A percentile compares a stretch with the other conserved stretches of the same genome.
These are phyloP conservation scores for Salix suchowensis DNA, from an alignment of 345 rosid genomes.

Conservation along the genomic window DNA sequence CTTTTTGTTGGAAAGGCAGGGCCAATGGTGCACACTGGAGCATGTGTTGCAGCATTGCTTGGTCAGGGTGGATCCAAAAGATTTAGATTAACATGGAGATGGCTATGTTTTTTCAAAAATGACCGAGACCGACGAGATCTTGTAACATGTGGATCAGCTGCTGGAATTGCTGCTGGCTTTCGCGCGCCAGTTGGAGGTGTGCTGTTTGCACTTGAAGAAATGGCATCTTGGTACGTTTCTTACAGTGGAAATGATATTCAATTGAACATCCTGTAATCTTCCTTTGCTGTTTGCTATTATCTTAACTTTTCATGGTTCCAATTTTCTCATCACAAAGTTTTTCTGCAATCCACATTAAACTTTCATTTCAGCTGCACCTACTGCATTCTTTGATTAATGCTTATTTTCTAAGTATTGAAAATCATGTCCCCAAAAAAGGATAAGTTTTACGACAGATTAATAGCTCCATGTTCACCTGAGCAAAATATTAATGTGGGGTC, in stretches of 20 bases:
- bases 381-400: neutral
- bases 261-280: neutral
- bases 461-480: neutral
- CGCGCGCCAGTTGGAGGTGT: conserved; percentile 95
- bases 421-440: neutral
- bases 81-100: conserved; percentile 71
- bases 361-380: neutral
- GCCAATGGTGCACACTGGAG: conserved; percentile 93
- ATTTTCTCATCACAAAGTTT: neutral
- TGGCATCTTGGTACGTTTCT: conserved; percentile 79
- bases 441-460: neutral
- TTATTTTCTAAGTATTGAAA: neutral
- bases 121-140: conserved; percentile 89
- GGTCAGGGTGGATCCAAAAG: conserved; percentile 92
- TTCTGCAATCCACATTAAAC: neutral
- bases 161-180: conserved; percentile 90
- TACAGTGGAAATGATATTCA: neutral
- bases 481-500: neutral
- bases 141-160: conserved; percentile 92
- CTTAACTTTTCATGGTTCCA: neutral
- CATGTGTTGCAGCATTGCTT: conserved; percentile 81
- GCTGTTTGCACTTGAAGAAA: conserved; percentile 86
- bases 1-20: conserved; percentile 95
- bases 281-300: neutral
- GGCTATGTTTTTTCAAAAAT: conserved; percentile 73